Percentiles rank a stretch among this genome's conserved stretches.
phyloP scores from a whole-genome alignment of 2,329 filamentous ascomycete genomes.

The Fusarium concolor region DNA sequence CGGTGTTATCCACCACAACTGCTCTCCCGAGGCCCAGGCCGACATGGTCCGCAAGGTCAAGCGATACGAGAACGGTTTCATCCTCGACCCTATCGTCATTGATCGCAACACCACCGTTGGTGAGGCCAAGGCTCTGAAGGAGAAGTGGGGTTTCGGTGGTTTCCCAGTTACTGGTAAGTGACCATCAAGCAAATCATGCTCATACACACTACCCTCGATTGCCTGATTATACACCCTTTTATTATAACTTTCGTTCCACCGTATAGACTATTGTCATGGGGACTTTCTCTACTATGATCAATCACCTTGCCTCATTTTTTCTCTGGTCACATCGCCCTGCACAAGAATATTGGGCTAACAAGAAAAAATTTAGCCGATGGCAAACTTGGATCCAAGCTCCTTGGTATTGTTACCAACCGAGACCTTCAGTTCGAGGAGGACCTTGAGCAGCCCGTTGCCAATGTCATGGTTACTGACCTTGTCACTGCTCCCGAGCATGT shows the following conservation, averaged over 20 bases:
- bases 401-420: slow-evolving; percentile 97
- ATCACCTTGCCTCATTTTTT: slow-evolving; percentile 33
- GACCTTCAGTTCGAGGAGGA: slow-evolving; percentile 97
- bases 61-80: slow-evolving; percentile 99
- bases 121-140: slow-evolving; percentile 91
- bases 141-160: slow-evolving; percentile 98
- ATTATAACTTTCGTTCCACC: slow-evolving; percentile 99
- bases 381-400: slow-evolving; percentile 91
- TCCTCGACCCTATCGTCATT: slow-evolving; percentile 93
- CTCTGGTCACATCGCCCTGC: slow-evolving; percentile 14
- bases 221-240: slow-evolving; percentile 83
- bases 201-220: slow-evolving; percentile 49
- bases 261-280: slow-evolving; percentile 88
- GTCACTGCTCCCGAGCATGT: slow-evolving; percentile 88
- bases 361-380: slow-evolving; percentile 76
- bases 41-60: slow-evolving; percentile 99
- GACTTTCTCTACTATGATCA: slow-evolving; percentile 63
- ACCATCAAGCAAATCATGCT: slow-evolving; percentile 10
- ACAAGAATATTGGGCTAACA: slow-evolving; percentile 39
- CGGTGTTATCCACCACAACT: slow-evolving; percentile 99
- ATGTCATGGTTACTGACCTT: slow-evolving; percentile 96
- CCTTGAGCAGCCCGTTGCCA: slow-evolving; percentile 76
- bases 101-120: slow-evolving; percentile 87
- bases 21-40: slow-evolving; percentile 95
- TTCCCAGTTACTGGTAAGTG: slow-evolving; percentile 97